Conservation (phyloP, 148 eudicot species). For the Rheum nobile region DNA sequence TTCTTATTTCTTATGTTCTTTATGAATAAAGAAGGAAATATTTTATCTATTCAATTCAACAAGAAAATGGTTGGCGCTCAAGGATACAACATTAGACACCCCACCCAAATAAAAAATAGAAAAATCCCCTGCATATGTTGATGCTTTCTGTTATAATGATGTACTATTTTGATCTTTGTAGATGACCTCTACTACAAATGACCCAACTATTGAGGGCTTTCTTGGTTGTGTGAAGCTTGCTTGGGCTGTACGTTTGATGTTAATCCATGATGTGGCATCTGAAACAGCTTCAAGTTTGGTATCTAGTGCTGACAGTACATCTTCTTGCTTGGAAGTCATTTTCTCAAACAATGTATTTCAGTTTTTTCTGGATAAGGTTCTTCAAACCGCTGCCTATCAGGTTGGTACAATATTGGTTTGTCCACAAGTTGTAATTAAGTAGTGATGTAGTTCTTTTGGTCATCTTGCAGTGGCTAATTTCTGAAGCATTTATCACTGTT, state of each 20-base stretch:
- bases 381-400: constrained; percentile 87
- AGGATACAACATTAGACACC: not conserved
- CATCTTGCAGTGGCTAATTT: constrained; percentile 2
- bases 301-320: constrained; percentile 45
- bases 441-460: not conserved
- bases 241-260: constrained; percentile 79
- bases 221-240: constrained; percentile 77
- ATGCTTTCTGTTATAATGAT: not conserved
- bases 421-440: not conserved
- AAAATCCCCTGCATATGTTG: not conserved
- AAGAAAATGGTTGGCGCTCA: not conserved
- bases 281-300: constrained; percentile 35
- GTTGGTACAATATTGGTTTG: constrained; percentile 23
- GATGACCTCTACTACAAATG: constrained; percentile 55
- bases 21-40: not conserved
- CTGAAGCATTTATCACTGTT: not conserved
- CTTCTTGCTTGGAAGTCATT: constrained; percentile 64
- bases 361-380: constrained; percentile 77
- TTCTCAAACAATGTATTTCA: constrained; percentile 71
- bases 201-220: constrained; percentile 55
- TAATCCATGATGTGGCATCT: constrained; percentile 48
- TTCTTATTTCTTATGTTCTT: constrained; percentile 1
- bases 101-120: not conserved
- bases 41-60: not conserved
- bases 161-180: constrained; percentile 17